Conservation (phyloP, 108 stramenopile genomes). For the Stephanodiscus minutulus region DNA sequence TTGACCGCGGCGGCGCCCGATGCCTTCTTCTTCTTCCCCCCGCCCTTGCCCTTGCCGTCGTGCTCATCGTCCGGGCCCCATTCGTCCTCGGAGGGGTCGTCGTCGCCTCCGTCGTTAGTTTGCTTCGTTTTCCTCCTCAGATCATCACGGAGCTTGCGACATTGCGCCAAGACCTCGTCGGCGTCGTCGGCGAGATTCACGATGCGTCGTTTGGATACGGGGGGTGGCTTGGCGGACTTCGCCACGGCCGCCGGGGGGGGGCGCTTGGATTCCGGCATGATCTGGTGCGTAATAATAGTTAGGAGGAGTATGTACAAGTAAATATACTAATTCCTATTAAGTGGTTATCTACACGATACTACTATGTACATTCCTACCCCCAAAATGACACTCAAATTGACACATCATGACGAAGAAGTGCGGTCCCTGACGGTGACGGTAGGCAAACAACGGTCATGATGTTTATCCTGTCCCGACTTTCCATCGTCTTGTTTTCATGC, state of each 20-base stretch:
- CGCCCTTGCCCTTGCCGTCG: not conserved
- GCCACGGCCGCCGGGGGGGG: not conserved
- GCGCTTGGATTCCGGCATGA: not conserved
- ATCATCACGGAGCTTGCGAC: constrained; percentile 63
- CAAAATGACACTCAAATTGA: too few species aligned
- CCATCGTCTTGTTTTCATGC: too few species aligned
- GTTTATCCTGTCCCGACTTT: too few species aligned
- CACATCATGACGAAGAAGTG: too few species aligned
- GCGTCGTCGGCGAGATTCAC: constrained; percentile 66
- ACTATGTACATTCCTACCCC: too few species aligned
- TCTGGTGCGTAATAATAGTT: not conserved
- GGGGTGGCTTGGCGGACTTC: not conserved
- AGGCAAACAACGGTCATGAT: too few species aligned
- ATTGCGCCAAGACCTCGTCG: constrained; percentile 69
- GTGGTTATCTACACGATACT: too few species aligned
- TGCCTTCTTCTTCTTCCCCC: constrained; percentile 11
- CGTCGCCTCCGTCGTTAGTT: constrained; percentile 3
- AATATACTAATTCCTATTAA: too few species aligned
- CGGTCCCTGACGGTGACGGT: too few species aligned
- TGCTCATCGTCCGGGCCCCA: constrained; percentile 5
- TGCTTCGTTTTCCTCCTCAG: constrained; percentile 48
- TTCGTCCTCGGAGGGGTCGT: constrained; percentile 21
- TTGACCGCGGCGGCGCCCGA: not conserved
- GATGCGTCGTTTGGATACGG: constrained; percentile 31
- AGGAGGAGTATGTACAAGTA: too few species aligned